These are phyloP conservation scores for Arctium lappa DNA, from an alignment of 129 eudicot species.

Conservation along the genomic window DNA sequence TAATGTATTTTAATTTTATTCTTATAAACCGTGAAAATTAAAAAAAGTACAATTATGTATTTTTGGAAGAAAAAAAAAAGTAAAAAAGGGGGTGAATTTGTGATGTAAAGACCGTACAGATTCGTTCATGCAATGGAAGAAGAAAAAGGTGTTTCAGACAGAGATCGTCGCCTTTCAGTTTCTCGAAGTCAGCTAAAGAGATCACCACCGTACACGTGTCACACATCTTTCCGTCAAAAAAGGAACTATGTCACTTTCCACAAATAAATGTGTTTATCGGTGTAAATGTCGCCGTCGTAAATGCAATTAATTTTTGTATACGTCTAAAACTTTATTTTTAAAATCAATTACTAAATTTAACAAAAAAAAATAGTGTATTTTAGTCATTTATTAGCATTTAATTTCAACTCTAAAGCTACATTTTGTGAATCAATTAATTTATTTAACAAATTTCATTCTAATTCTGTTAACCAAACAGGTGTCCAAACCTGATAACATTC, in stretches of 20 bases:
- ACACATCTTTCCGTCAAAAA: neutral
- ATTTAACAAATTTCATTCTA: no score
- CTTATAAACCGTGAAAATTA: neutral
- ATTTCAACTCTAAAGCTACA: no score
- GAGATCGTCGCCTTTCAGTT: conserved; percentile 8
- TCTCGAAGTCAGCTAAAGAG: conserved; percentile 11
- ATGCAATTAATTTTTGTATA: neutral
- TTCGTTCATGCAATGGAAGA: conserved; percentile 21
- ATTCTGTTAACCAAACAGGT: no score
- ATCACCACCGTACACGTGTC: conserved; percentile 29
- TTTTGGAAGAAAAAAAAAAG: neutral
- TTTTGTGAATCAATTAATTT: no score
- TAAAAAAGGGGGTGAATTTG: neutral
- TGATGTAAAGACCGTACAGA: conserved; percentile 24
- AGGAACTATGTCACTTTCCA: conserved; percentile 15
- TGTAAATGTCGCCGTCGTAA: conserved; percentile 11
- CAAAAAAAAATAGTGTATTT: no score
- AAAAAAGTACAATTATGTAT: neutral
- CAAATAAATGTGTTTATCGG: neutral
- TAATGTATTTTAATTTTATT: no score
- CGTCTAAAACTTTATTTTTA: no score
- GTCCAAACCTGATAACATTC: no score
- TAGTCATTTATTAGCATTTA: no score
- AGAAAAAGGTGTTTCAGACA: neutral
- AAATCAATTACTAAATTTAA: no score